Percentiles rank a stretch among this genome's conserved stretches.
Evolutionary conservation across 2,329 filamentous ascomycete genomes (phyloP).

Genomic region (Diaporthe velutina): DNA sequence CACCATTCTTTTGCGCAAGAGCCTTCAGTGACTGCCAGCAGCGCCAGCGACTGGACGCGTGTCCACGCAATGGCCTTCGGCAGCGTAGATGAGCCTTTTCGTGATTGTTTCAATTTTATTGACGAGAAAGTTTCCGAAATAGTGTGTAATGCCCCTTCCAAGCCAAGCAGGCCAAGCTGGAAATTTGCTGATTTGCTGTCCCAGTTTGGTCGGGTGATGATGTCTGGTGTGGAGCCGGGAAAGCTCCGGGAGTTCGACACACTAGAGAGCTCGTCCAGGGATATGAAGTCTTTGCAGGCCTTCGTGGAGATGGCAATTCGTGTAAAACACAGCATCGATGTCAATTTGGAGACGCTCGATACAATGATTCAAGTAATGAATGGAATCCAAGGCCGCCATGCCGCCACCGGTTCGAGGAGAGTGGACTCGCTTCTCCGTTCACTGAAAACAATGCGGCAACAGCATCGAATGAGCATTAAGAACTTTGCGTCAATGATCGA

Average conservation of each 20-base stretch:
- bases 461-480: background rate
- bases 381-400: background rate
- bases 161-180: background rate
- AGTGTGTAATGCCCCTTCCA: background rate
- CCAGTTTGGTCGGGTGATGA: background rate
- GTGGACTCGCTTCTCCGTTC: background rate
- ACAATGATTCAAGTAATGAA: background rate
- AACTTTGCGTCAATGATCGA: background rate
- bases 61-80: background rate
- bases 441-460: background rate
- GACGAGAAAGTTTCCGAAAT: background rate
- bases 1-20: background rate
- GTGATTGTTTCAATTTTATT: background rate
- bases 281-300: background rate
- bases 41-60: background rate
- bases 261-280: background rate
- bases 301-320: background rate
- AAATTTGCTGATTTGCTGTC: background rate
- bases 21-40: background rate
- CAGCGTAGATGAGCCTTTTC: background rate
- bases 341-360: background rate
- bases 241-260: constrained; percentile 1
- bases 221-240: background rate
- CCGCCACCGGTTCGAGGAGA: background rate
- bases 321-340: background rate